Evolutionary conservation across 2,329 filamentous ascomycete species (phyloP).

Genomic region (Pyrenophora teres): DNA sequence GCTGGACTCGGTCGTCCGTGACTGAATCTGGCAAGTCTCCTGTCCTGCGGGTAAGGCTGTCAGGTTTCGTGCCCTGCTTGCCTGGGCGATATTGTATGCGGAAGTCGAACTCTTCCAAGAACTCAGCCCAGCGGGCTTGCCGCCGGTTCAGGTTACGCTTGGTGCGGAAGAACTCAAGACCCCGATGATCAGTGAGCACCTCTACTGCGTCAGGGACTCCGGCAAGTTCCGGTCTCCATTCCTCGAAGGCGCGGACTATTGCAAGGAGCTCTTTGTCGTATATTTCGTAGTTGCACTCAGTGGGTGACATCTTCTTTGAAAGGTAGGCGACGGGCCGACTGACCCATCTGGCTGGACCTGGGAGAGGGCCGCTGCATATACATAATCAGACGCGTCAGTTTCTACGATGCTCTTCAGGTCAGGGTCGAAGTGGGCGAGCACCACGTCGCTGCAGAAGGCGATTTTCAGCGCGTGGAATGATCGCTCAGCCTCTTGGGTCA

Average conservation of each 20-base stretch:
- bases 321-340: constrained; percentile 26
- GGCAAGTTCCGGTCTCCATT: constrained; percentile 21
- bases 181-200: constrained; percentile 37
- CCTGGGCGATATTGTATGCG: background rate
- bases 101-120: no score
- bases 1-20: no score
- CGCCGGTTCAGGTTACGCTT: no score
- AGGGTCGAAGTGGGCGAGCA: background rate
- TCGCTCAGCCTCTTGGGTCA: no score
- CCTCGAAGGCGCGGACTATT: constrained; percentile 34
- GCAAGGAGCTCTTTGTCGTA: constrained; percentile 46
- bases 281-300: constrained; percentile 42
- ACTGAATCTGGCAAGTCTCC: no score
- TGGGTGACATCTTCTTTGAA: constrained; percentile 25
- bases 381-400: constrained; percentile 5
- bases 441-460: no score
- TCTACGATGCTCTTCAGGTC: background rate
- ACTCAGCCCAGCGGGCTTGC: no score
- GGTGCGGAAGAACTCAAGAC: constrained; percentile 12
- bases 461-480: no score
- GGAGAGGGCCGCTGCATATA: constrained; percentile 10
- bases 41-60: no score
- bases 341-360: constrained; percentile 7
- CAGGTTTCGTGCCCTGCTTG: background rate
- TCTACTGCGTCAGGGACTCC: constrained; percentile 23